Evolutionary conservation across 371 early-diverging fungal species (phyloP).

Genomic region (Rhizomucor pusillus): DNA sequence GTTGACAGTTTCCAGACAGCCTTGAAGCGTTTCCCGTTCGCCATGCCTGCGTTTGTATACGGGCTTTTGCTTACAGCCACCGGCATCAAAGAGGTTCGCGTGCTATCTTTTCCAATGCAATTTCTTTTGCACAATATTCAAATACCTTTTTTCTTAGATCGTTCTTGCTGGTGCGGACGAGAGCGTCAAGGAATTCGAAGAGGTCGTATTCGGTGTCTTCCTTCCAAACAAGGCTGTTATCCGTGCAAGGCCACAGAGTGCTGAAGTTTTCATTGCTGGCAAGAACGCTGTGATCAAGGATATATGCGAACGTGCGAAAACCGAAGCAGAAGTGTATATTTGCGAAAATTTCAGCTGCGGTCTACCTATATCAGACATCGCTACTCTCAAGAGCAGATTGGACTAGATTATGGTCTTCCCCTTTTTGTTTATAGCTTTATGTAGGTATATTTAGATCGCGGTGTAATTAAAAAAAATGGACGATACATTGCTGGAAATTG

Average conservation of each 20-base stretch:
- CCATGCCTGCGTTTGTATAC: constrained; percentile 41
- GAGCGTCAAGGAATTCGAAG: constrained; percentile 18
- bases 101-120: too few species aligned
- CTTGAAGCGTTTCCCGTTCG: constrained; percentile 32
- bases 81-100: constrained; percentile 44
- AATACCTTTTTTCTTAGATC: too few species aligned
- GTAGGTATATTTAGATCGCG: too few species aligned
- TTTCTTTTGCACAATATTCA: too few species aligned
- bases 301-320: constrained; percentile 12
- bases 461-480: too few species aligned
- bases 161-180: constrained; percentile 32
- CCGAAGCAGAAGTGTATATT: constrained; percentile 18
- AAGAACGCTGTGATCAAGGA: constrained; percentile 25
- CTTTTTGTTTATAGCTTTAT: too few species aligned
- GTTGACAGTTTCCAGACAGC: constrained; percentile 25
- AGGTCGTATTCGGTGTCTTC: constrained; percentile 20
- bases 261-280: constrained; percentile 20
- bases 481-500: too few species aligned
- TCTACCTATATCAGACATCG: constrained; percentile 30
- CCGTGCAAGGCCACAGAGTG: constrained; percentile 7
- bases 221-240: constrained; percentile 37
- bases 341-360: constrained; percentile 55
- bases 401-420: too few species aligned
- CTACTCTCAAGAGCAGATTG: too few species aligned
- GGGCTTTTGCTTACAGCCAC: constrained; percentile 29